A percentile compares a stretch with the other conserved stretches of the same genome.
These are phyloP conservation scores for Planoprotostelium fungivorum DNA, from an alignment of 78 protist species.

Conservation along the genomic window DNA sequence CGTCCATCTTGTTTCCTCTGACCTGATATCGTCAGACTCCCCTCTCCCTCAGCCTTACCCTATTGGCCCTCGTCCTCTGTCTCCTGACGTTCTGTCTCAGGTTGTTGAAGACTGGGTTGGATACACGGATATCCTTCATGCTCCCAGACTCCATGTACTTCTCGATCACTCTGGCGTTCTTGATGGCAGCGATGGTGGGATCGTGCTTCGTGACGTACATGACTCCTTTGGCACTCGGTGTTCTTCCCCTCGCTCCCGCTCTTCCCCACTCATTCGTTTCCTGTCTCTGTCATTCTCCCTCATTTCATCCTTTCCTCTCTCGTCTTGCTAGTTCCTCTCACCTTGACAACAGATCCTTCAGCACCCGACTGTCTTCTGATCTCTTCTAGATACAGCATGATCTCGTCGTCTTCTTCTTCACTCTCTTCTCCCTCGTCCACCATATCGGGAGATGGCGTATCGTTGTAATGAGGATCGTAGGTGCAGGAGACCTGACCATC, in stretches of 20 bases:
- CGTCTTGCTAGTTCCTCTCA: too few relatives aligned
- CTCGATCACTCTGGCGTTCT: conserved; percentile 12
- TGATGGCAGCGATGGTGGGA: conserved; percentile 5
- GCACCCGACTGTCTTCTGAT: background rate
- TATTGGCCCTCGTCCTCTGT: background rate
- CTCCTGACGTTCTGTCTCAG: conserved; percentile 3
- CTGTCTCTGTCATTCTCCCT: background rate
- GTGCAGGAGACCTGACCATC: background rate
- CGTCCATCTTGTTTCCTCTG: background rate
- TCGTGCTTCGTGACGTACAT: conserved; percentile 8
- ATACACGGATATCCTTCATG: background rate
- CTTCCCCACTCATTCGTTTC: background rate
- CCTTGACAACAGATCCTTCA: background rate
- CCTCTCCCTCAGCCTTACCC: background rate
- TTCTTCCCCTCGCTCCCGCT: background rate
- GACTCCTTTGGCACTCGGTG: background rate
- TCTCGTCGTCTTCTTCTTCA: conserved; percentile 3
- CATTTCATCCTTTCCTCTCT: too few relatives aligned
- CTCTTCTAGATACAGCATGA: background rate
- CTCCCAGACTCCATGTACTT: conserved; percentile 1
- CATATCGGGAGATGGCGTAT: background rate
- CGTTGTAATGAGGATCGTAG: background rate
- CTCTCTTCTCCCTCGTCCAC: background rate
- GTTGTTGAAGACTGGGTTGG: background rate
- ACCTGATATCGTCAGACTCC: background rate